Base-by-base conservation (phyloP, 1,139 yeast genomes). In the Groenewaldozyma sp. region DNA sequence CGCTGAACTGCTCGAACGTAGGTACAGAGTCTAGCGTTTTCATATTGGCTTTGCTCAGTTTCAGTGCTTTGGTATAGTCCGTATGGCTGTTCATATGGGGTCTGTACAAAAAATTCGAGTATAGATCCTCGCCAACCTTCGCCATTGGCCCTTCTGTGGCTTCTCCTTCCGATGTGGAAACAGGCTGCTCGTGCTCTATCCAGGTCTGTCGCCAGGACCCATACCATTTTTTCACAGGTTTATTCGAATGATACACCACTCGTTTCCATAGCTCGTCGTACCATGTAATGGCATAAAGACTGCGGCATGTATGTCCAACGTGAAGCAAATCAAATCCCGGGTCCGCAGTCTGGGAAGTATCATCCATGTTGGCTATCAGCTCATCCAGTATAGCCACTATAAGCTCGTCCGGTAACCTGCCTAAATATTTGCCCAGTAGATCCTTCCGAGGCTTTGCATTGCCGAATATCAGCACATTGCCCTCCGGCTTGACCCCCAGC, bases 241-340 rank as follows among this genome's bases (percentile, higher is more conserved):
- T 27, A 10, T 24, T 33, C 6, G 52, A 34, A 42, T 52, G 48
- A 29, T 58, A 60, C 35, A 74, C 61, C 37, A 78, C 44, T 44
- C 66, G 70, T 53, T 80, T 79, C 95, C 95, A 84, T 18, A 80
- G 50, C 44, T 84, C 94, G 50, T 84, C 94, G 52, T 76, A 81
- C 56, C 74, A 77, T 13, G 75, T 53, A 53, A 73, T 80, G 1
- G 87, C 93, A 60, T 79, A 84, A 54, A 80, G 60, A n/a, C 76
- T 67, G 45, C 80, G 69, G 4, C 91, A 82, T 1, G 76, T 62
- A 42, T 71, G 75, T 26, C 81, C 70, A 21, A 82, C 52, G 31
- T 60, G 64, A 39, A 67, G 56, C 41, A 84, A 61, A 24, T 75
- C 73, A n/a, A n/a, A n/a, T n/a, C n/a, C n/a, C n/a, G n/a, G n/a